Evolutionary conservation across 2,329 filamentous ascomycete species (phyloP), one percentile per base, ranked within the genome.

Genomic region (Ceratocystis harringtonii): DNA sequence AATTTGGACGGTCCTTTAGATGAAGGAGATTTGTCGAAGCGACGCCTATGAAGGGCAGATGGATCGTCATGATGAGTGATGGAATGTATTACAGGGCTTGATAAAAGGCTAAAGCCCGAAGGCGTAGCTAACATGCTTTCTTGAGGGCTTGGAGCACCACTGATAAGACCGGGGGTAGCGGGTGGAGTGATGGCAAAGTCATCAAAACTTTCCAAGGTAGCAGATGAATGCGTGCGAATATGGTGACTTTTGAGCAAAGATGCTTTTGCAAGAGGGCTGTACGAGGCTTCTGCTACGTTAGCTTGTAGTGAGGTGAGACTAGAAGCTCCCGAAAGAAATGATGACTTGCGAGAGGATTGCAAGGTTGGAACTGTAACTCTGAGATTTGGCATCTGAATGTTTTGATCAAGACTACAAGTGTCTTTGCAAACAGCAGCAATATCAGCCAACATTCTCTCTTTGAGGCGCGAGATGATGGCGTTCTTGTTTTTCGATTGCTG

Each of bases 361-460:
- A 41, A 32, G 5, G 57, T 17, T 5, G 61, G 60, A 17, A 43
- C 41, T 25, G 70, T 70, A 12, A 72, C 65, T 17, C 69, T 70
- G 58, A 74, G 63, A 63, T 72, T 73, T 22, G 71, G 68, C 10
- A 74, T 66, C 36, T 70, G 67, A 58, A 70, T 70, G 45, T 63
- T 52, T 25, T 61, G 48, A 6, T 75, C 74, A 19, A 82, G 73
- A 15, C 75, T 75, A 68, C 79, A 79, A 1, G 80, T 81, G 68
- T 83, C 80, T 68, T 76, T 79, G 69, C 78, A 80, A 19, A 82
- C 72, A 71, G 76, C 76, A 50, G 77, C 75, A 25, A 82, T 76
- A 64, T 81, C 80, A 7, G 72, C 71, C 45, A 78, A 75, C 55
- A 82, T 78, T 22, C 78, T 77, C 10, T 76, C 72, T 66, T 75